phyloP scores from a whole-genome alignment of 768 basidiomycete species.

The Terana coerulea region DNA sequence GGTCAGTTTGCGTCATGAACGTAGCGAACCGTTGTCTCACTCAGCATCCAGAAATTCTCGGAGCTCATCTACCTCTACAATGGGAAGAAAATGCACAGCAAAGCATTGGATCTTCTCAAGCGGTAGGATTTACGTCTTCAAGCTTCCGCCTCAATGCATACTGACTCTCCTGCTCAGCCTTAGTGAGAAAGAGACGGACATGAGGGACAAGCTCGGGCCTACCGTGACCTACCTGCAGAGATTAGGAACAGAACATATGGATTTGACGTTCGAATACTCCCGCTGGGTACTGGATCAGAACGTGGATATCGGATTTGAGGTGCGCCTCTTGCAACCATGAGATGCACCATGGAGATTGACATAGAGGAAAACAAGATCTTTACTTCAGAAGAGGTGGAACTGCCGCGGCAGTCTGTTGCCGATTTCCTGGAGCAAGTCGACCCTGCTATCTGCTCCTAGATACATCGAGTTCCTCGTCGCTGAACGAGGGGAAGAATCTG shows the following conservation, averaged over 20 bases:
- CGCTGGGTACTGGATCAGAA: conserved; percentile 84
- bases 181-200: conserved; percentile 72
- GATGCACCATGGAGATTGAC: not conserved
- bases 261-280: conserved; percentile 77
- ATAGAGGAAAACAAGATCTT: conserved; percentile 64
- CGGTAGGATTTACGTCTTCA: conserved; percentile 57
- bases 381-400: conserved; percentile 89
- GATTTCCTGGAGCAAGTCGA: conserved; percentile 75
- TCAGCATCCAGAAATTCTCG: conserved; percentile 66
- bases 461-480: conserved; percentile 86
- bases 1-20: conserved; percentile 35
- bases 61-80: conserved; percentile 91
- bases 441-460: conserved; percentile 59
- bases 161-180: conserved; percentile 44
- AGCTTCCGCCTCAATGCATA: too few species aligned
- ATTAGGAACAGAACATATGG: conserved; percentile 75
- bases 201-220: conserved; percentile 74
- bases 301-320: conserved; percentile 73
- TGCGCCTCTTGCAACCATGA: conserved; percentile 19
- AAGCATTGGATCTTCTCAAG: conserved; percentile 79
- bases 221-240: conserved; percentile 91
- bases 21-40: not conserved
- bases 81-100: conserved; percentile 92
- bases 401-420: conserved; percentile 74
- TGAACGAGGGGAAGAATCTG: conserved; percentile 62